phyloP scores from a whole-genome alignment of 106 monocot species.

The Dendrobium nobile region DNA sequence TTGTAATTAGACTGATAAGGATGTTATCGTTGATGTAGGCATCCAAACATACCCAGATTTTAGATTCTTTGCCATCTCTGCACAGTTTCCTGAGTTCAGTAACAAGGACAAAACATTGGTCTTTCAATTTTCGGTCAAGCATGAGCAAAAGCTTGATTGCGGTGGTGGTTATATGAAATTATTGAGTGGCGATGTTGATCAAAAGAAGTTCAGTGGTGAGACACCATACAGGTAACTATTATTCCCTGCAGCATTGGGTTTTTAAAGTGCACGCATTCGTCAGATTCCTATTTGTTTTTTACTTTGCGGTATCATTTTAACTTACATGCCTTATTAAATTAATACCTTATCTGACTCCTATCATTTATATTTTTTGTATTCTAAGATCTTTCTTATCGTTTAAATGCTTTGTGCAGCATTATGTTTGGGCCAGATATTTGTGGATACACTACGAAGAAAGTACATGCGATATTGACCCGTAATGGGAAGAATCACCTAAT shows the following conservation, averaged over 20 bases:
- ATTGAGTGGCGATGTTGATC: constrained; percentile 24
- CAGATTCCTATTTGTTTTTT: background rate
- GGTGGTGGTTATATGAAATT: constrained; percentile 35
- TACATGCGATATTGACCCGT: constrained; percentile 62
- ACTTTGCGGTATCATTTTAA: background rate
- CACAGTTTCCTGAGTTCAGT: constrained; percentile 25
- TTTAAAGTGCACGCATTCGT: background rate
- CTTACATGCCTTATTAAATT: background rate
- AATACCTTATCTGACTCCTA: background rate
- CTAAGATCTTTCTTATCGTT: background rate
- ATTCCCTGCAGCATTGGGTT: background rate
- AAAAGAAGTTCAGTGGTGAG: constrained; percentile 31
- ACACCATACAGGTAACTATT: constrained; percentile 22
- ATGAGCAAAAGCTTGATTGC: constrained; percentile 34
- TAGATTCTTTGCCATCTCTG: constrained; percentile 33
- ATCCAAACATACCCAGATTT: constrained; percentile 31
- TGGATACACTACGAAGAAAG: constrained; percentile 49
- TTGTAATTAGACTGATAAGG: background rate
- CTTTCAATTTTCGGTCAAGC: constrained; percentile 29
- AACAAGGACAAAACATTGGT: constrained; percentile 33
- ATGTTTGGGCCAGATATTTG: constrained; percentile 81
- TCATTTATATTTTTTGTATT: background rate
- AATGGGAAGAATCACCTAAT: constrained; percentile 53
- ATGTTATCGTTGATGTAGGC: constrained; percentile 5
- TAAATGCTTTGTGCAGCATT: constrained; percentile 28